Evolutionary conservation across 345 rosid genomes (phyloP), one percentile per base, ranked within the genome.

Genomic region (Streptanthus diversifolius): DNA sequence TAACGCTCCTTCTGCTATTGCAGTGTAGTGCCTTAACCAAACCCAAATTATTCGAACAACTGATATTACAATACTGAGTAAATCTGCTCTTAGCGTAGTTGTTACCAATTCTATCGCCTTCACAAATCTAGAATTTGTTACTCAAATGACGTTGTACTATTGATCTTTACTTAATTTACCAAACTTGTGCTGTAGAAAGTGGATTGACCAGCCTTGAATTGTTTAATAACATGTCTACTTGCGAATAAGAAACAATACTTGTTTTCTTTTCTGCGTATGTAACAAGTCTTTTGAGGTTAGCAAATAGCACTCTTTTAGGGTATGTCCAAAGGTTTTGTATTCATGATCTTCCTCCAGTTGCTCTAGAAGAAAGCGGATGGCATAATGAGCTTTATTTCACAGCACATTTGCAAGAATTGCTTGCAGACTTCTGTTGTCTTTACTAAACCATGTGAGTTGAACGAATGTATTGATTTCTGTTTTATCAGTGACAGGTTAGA

Each of bases 401-500:
- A 68, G 24, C 37, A 30, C 63, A 49, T 68, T 53, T 68, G 40
- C 30, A 35, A 40, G 55, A 51, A 8, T 61, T 67, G 19, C 30
- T 53, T 36, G 70, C 39, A 41, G 11, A 53, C 24, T 54, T 72
- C 21, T 33, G 22, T 21, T 73, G 9, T 19, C 33, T 57, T 14
- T 61, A 19, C 66, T 48, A 17, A 72, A 51, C 44, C 67, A 59
- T 19, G 12, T 66, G 37, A 61, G 37, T 73, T 76, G 66, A 70
- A 48, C 67, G 8, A 74, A 77, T 67, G 40, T 76, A 33, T 79
- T 86, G 83, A 83, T 81, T 63, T 52, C 75, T 82, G 80, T 80
- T 75, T 75, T 71, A 82, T 82, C 88, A 85, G 93, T 95, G 96
- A 91, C 97, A 91, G 97, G 86, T 95, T 53, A 88, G 82, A 84